Evolutionary conservation across 1,139 yeast species (phyloP).

Genomic region (Hyphopichia pseudoburtonii): DNA sequence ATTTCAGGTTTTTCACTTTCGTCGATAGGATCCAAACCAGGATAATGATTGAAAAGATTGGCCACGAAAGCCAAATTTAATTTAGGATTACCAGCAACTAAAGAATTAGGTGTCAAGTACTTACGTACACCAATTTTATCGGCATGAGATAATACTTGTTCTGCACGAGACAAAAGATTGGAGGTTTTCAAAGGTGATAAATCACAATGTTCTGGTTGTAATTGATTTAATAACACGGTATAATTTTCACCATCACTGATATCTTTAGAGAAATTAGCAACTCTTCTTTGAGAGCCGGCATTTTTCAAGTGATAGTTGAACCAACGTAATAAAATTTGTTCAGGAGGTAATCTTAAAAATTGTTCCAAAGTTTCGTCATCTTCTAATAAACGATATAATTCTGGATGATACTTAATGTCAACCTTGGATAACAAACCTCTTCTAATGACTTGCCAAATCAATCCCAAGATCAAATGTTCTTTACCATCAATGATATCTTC

Average conservation of each 20-base stretch:
- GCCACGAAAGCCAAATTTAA: conserved; percentile 97
- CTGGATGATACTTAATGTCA: conserved; percentile 95
- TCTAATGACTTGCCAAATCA: conserved; percentile 97
- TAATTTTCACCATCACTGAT: conserved; percentile 95
- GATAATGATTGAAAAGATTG: conserved; percentile 91
- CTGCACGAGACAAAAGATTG: conserved; percentile 80
- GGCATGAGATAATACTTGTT: conserved; percentile 78
- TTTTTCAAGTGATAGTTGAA: conserved; percentile 93
- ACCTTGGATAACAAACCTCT: conserved; percentile 92
- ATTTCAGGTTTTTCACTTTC: conserved; percentile 87
- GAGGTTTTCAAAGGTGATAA: conserved; percentile 73
- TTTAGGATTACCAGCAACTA: conserved; percentile 95
- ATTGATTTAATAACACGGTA: conserved; percentile 82
- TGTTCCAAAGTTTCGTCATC: conserved; percentile 98
- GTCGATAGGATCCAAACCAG: conserved; percentile 94
- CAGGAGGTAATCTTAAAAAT: conserved; percentile 94
- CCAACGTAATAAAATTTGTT: conserved; percentile 96
- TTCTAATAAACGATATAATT: conserved; percentile 87
- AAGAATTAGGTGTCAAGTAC: conserved; percentile 88
- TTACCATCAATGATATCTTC: conserved; percentile 97
- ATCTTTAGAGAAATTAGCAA: conserved; percentile 80
- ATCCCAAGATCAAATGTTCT: conserved; percentile 91
- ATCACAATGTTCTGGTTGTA: conserved; percentile 82
- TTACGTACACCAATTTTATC: conserved; percentile 91
- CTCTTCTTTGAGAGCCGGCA: conserved; percentile 89